phyloP scores from a whole-genome alignment of 2,329 filamentous ascomycete genomes.

The Pseudogymnoascus sp. region DNA sequence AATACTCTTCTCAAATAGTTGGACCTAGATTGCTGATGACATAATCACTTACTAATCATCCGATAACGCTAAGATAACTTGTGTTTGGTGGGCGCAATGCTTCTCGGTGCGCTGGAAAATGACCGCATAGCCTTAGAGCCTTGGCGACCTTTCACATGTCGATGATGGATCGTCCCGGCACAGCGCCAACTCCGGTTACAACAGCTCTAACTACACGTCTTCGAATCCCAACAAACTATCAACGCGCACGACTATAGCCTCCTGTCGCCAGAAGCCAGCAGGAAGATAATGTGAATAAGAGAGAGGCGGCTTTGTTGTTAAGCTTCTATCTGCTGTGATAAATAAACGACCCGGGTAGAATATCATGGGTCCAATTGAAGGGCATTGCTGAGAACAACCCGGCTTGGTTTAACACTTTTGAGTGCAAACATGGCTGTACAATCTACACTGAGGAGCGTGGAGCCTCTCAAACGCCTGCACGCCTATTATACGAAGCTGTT shows the following conservation, averaged over 20 bases:
- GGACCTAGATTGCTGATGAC: not conserved
- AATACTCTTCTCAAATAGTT: not conserved
- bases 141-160: conserved; percentile 5
- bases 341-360: not conserved
- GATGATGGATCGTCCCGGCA: not conserved
- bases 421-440: conserved; percentile 65
- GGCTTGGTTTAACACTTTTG: not conserved
- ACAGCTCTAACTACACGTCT: not conserved
- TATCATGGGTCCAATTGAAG: conserved; percentile 3
- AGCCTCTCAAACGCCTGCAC: conserved; percentile 58
- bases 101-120: not conserved
- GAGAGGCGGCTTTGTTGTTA: not conserved
- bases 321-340: not conserved
- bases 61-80: not conserved
- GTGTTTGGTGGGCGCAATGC: not conserved
- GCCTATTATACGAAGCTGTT: conserved; percentile 51
- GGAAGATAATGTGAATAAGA: conserved; percentile 4
- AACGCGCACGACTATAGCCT: not conserved
- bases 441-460: conserved; percentile 68
- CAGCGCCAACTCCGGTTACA: not conserved
- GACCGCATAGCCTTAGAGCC: not conserved
- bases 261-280: not conserved
- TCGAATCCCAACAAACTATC: not conserved
- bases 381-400: conserved; percentile 13
- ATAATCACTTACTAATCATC: not conserved